phyloP scores from a whole-genome alignment of 2,329 filamentous ascomycete species.

The Lojkania enalia region DNA sequence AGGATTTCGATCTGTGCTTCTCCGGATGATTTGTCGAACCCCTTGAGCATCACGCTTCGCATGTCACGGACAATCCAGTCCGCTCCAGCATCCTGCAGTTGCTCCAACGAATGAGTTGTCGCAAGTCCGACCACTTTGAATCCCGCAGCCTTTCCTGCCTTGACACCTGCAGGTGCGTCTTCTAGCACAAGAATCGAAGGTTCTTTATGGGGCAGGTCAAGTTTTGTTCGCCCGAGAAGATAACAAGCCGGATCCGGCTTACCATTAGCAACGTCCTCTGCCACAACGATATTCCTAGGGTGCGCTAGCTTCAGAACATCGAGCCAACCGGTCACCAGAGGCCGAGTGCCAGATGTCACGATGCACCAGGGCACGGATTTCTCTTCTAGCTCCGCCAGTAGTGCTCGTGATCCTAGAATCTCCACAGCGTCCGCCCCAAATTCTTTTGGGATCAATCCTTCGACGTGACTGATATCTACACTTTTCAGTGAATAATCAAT shows the following conservation, averaged over 20 bases:
- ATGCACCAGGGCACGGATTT: constrained; percentile 78
- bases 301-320: constrained; percentile 53
- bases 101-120: constrained; percentile 76
- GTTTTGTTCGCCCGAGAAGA: constrained; percentile 46
- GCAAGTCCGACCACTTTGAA: constrained; percentile 83
- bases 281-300: constrained; percentile 52
- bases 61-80: constrained; percentile 87
- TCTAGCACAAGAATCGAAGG: constrained; percentile 73
- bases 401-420: constrained; percentile 76
- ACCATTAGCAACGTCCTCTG: constrained; percentile 54
- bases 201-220: constrained; percentile 47
- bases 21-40: constrained; percentile 59
- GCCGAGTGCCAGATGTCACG: constrained; percentile 57
- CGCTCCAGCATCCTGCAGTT: constrained; percentile 74
- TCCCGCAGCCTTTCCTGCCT: constrained; percentile 80
- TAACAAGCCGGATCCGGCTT: constrained; percentile 58
- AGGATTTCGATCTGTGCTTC: constrained; percentile 68
- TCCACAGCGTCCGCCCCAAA: constrained; percentile 80
- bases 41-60: constrained; percentile 67
- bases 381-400: constrained; percentile 69
- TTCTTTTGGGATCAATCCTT: constrained; percentile 74
- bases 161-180: constrained; percentile 85
- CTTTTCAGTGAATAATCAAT: not conserved
- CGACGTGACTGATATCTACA: constrained; percentile 76
- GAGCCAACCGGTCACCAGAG: constrained; percentile 55